These are phyloP conservation scores for Trametes coccinea DNA, from an alignment of 768 basidiomycete genomes.

Conservation along the genomic window DNA sequence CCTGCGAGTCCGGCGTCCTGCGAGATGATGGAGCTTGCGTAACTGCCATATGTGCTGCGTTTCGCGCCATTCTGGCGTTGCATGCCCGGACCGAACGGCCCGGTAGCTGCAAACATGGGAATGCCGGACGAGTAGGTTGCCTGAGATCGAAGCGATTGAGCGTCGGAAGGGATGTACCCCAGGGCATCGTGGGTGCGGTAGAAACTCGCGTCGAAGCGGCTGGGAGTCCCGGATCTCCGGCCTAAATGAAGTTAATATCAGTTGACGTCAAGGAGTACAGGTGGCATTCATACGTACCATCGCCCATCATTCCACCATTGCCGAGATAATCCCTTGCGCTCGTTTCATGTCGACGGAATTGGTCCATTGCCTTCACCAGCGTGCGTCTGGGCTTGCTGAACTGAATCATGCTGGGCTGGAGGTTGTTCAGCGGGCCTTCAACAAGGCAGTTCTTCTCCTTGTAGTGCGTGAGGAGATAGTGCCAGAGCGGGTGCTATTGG, in stretches of 20 bases:
- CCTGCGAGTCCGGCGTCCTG: slow-evolving; percentile 78
- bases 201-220: slow-evolving; percentile 94
- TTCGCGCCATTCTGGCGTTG: slow-evolving; percentile 68
- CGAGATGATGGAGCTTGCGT: slow-evolving; percentile 91
- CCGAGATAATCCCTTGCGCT: slow-evolving; percentile 78
- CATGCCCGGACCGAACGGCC: slow-evolving; percentile 68
- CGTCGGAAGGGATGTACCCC: slow-evolving; percentile 93
- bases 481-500: slow-evolving; percentile 93
- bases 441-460: slow-evolving; percentile 94
- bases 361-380: slow-evolving; percentile 87
- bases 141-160: slow-evolving; percentile 94
- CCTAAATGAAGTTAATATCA: slow-evolving; percentile 34
- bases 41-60: slow-evolving; percentile 73
- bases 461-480: slow-evolving; percentile 97
- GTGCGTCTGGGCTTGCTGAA: slow-evolving; percentile 96
- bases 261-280: slow-evolving; percentile 13
- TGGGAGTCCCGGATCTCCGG: slow-evolving; percentile 84
- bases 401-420: slow-evolving; percentile 98
- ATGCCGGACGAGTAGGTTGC: slow-evolving; percentile 93
- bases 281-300: slow-evolving; percentile 45
- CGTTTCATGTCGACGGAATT: slow-evolving; percentile 91
- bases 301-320: slow-evolving; percentile 43
- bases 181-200: slow-evolving; percentile 94
- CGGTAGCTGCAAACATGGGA: slow-evolving; percentile 73
- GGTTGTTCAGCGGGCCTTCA: slow-evolving; percentile 93